Evolutionary conservation across 352 stramenopile species (phyloP).

Genomic region (Phytophthora sp.): DNA sequence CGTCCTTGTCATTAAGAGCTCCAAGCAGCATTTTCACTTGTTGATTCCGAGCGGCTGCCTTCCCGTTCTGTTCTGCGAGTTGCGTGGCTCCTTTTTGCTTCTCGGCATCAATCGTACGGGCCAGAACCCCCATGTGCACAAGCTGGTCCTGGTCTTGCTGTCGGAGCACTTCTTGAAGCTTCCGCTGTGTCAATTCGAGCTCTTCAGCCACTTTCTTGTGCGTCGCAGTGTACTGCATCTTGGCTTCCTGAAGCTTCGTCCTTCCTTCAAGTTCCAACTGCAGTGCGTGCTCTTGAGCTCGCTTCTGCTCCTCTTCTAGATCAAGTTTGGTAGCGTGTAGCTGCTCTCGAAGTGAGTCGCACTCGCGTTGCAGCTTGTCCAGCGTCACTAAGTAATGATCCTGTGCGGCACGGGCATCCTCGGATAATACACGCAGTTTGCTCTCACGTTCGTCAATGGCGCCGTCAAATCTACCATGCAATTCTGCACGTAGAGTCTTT

Average conservation of each 20-base stretch:
- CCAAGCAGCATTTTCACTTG: slow-evolving; percentile 76
- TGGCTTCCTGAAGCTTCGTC: slow-evolving; percentile 22
- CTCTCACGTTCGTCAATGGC: slow-evolving; percentile 41
- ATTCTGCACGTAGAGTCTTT: slow-evolving; percentile 38
- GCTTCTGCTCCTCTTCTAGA: slow-evolving; percentile 46
- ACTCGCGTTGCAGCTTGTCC: slow-evolving; percentile 55
- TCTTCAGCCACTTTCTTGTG: slow-evolving; percentile 33
- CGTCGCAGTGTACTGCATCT: slow-evolving; percentile 16
- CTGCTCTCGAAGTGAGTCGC: slow-evolving; percentile 38
- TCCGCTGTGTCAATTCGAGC: slow-evolving; percentile 44
- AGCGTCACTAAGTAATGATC: slow-evolving; percentile 64
- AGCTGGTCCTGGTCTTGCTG: slow-evolving; percentile 76
- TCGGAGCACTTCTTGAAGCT: slow-evolving; percentile 55
- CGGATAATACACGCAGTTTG: slow-evolving; percentile 36
- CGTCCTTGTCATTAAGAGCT: slow-evolving; percentile 65
- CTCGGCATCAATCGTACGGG: slow-evolving; percentile 48
- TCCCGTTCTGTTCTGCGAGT: slow-evolving; percentile 53
- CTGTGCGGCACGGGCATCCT: slow-evolving; percentile 51
- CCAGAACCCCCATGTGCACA: slow-evolving; percentile 59
- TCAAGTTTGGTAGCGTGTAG: slow-evolving; percentile 40
- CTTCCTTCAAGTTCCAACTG: slow-evolving; percentile 37
- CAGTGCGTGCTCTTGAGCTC: slow-evolving; percentile 41
- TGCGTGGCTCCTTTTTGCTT: slow-evolving; percentile 49
- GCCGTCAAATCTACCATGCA: slow-evolving; percentile 33
- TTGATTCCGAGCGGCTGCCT: slow-evolving; percentile 61